These are phyloP conservation scores for Scedosporium apiospermum DNA, from an alignment of 2,329 filamentous ascomycete genomes.

Conservation along the genomic window DNA sequence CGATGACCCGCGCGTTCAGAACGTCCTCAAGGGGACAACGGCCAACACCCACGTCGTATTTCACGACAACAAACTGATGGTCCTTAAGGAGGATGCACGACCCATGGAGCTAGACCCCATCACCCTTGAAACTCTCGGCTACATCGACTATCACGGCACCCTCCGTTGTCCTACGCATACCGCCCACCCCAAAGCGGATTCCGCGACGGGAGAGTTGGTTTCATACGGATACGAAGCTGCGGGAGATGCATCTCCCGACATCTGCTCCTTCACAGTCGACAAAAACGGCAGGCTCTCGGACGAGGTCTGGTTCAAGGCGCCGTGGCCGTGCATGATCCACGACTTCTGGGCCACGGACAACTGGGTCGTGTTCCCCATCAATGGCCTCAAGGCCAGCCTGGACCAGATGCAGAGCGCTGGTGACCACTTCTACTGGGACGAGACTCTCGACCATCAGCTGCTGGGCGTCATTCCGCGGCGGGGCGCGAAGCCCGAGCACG, in stretches of 20 bases:
- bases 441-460: constrained; percentile 1
- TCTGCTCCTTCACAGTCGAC: constrained; percentile 24
- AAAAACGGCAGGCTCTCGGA: constrained; percentile 19
- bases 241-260: constrained; percentile 26
- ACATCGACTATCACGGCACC: no score
- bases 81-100: no score
- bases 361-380: neutral
- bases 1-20: no score
- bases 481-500: constrained; percentile 1
- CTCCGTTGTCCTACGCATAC: no score
- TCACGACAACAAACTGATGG: no score
- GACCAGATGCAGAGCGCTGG: neutral
- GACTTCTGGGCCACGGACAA: constrained; percentile 27
- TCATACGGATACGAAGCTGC: constrained; percentile 30
- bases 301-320: constrained; percentile 22
- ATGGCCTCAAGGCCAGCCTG: neutral
- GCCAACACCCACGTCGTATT: no score
- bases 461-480: constrained; percentile 1
- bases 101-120: no score
- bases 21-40: no score
- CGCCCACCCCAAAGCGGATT: no score
- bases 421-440: constrained; percentile 2
- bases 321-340: constrained; percentile 28
- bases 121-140: no score
- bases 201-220: constrained; percentile 28